Evolutionary conservation across 2,329 filamentous ascomycete genomes (phyloP).

Genomic region (Cytospora mali): DNA sequence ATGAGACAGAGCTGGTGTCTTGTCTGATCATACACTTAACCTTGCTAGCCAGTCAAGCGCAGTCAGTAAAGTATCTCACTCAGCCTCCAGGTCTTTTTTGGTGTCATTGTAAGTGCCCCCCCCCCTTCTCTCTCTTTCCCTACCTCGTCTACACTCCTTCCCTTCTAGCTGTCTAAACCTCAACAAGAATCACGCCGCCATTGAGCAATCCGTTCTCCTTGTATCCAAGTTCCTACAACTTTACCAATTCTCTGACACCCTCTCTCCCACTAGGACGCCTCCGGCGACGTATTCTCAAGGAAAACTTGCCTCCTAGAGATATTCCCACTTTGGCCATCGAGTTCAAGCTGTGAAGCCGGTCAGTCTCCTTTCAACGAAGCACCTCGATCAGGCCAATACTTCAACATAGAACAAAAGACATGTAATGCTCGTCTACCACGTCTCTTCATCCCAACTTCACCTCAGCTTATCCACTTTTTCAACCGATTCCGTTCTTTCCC

Average conservation of each 20-base stretch:
- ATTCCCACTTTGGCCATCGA: background rate
- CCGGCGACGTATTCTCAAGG: background rate
- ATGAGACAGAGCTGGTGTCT: background rate
- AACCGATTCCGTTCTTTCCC: background rate
- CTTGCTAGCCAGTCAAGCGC: too few species aligned
- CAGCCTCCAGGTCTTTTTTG: background rate
- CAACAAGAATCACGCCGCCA: too few species aligned
- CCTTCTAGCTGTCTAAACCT: background rate
- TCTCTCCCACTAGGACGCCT: background rate
- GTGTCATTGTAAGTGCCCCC: background rate
- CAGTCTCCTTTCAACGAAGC: background rate
- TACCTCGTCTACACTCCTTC: background rate
- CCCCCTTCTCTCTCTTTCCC: background rate
- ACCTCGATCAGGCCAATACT: background rate
- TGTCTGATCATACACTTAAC: background rate
- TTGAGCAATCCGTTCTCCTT: too few species aligned
- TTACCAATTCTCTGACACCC: background rate
- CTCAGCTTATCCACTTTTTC: background rate
- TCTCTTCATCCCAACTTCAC: background rate
- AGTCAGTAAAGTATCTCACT: background rate
- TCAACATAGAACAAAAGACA: background rate
- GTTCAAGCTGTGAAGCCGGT: background rate
- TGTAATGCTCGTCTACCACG: background rate
- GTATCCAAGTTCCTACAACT: background rate
- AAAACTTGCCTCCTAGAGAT: background rate